phyloP scores from a whole-genome alignment of 2,329 filamentous ascomycete genomes.

The Aspergillus sp. region DNA sequence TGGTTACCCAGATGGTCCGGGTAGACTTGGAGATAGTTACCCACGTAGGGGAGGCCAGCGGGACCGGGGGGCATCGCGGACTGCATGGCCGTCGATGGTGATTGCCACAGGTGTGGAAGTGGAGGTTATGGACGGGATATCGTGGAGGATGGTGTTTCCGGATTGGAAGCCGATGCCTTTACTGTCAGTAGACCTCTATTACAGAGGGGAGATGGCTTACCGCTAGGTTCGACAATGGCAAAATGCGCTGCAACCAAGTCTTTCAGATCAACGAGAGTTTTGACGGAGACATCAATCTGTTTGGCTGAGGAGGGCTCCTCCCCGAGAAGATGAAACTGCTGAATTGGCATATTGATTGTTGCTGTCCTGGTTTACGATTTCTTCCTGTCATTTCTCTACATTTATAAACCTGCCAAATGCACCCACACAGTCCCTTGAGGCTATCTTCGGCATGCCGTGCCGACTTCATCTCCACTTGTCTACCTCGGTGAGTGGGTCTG shows the following conservation, averaged over 20 bases:
- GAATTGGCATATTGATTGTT: slow-evolving; percentile 8
- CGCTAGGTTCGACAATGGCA: slow-evolving; percentile 25
- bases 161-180: slow-evolving; percentile 18
- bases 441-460: no score
- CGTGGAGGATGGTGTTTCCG: slow-evolving; percentile 5
- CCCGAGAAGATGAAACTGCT: slow-evolving; percentile 16
- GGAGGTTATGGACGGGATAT: slow-evolving; percentile 7
- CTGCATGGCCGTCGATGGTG: slow-evolving; percentile 23
- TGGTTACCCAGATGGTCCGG: slow-evolving; percentile 57
- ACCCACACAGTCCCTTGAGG: no score
- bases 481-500: no score
- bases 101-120: slow-evolving; percentile 14
- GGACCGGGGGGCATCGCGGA: slow-evolving; percentile 21
- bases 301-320: slow-evolving; percentile 15
- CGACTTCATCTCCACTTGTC: no score
- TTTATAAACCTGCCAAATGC: no score
- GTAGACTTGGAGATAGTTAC: slow-evolving; percentile 52
- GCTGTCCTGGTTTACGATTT: no score
- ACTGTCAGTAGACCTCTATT: not conserved
- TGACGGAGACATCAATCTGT: slow-evolving; percentile 14
- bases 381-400: no score
- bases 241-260: slow-evolving; percentile 23
- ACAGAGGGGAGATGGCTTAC: slow-evolving; percentile 7
- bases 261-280: slow-evolving; percentile 10
- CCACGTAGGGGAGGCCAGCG: slow-evolving; percentile 35